Evolutionary conservation across 148 eudicot genomes (phyloP).

Genomic region (Linanthus parryae): DNA sequence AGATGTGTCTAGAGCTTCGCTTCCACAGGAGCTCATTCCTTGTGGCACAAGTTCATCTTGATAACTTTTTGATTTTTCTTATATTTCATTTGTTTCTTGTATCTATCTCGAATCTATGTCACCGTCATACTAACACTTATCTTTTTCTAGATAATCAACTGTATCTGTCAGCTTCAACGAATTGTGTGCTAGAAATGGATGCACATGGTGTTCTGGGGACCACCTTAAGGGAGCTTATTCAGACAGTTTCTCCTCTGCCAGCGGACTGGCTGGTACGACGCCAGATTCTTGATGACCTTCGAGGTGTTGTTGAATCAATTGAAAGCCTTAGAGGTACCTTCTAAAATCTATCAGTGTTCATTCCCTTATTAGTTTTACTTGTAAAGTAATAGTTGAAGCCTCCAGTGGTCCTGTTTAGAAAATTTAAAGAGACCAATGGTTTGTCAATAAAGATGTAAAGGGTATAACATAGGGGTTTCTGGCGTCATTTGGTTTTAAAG

Average conservation of each 20-base stretch:
- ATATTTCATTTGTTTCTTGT: no score
- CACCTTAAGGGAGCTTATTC: conserved; percentile 48
- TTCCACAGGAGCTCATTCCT: no score
- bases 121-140: neutral
- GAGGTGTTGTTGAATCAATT: conserved; percentile 39
- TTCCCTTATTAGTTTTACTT: neutral
- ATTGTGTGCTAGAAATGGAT: conserved; percentile 36
- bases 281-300: conserved; percentile 49
- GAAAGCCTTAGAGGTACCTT: conserved; percentile 79
- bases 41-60: no score
- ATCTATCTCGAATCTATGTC: neutral
- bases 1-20: no score
- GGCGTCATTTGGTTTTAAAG: no score
- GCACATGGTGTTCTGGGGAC: conserved; percentile 38
- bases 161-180: conserved; percentile 4
- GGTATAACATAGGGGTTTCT: no score
- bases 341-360: neutral
- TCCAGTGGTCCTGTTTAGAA: no score
- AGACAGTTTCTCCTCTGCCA: conserved; percentile 39
- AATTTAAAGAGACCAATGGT: no score
- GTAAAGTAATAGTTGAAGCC: neutral
- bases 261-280: conserved; percentile 60
- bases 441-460: neutral
- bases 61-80: no score
- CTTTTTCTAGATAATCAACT: neutral